These are phyloP conservation scores for Populus davidiana DNA, from an alignment of 345 rosid genomes.

Conservation along the genomic window DNA sequence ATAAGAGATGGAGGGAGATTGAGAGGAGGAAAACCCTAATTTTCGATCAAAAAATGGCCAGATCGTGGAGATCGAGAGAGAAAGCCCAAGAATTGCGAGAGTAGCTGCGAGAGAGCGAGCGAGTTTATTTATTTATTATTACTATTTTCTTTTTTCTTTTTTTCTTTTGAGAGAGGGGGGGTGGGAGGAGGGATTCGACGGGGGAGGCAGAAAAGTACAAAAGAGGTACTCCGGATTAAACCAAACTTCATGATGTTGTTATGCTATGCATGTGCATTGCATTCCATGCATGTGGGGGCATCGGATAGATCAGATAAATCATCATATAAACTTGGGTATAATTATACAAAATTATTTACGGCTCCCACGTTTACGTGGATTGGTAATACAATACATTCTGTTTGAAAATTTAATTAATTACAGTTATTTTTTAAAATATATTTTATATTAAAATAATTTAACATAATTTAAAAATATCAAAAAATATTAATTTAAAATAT, in stretches of 20 bases:
- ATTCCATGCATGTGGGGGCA: background rate
- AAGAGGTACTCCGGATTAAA: slow-evolving; percentile 20
- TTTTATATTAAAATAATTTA: too few relatives aligned
- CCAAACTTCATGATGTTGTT: background rate
- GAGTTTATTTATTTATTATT: background rate
- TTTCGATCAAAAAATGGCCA: slow-evolving; percentile 18
- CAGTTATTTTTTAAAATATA: too few relatives aligned
- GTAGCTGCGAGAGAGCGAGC: slow-evolving; percentile 10
- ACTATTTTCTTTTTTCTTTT: background rate
- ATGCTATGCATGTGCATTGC: background rate
- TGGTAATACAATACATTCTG: too few relatives aligned
- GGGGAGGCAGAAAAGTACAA: slow-evolving; percentile 33
- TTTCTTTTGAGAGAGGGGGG: background rate
- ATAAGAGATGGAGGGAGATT: background rate
- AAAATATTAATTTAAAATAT: too few relatives aligned
- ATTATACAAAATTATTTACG: too few relatives aligned
- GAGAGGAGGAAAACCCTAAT: slow-evolving; percentile 36
- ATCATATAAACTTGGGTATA: too few relatives aligned
- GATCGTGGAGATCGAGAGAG: slow-evolving; percentile 44
- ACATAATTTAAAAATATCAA: too few relatives aligned
- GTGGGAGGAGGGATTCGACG: background rate
- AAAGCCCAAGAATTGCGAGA: slow-evolving; percentile 1
- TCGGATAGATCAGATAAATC: too few relatives aligned
- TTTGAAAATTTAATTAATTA: too few relatives aligned
- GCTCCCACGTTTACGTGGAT: too few relatives aligned